These are phyloP conservation scores for Candida awuae DNA, from an alignment of 805 yeast species.

Conservation along the genomic window DNA sequence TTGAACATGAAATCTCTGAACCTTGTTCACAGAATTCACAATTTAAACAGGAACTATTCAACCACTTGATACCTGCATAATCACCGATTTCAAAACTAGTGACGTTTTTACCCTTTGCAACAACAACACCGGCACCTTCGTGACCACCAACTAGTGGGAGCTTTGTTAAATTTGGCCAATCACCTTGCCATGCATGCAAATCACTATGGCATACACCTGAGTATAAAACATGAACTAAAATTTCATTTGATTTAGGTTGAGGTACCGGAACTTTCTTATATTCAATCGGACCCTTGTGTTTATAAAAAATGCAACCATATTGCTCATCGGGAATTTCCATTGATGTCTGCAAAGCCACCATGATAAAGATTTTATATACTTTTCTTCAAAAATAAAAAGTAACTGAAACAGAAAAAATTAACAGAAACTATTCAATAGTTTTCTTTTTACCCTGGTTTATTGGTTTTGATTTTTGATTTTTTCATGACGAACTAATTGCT, in stretches of 20 bases:
- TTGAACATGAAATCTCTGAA: constrained; percentile 61
- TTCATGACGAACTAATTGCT: too few species aligned
- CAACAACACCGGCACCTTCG: constrained; percentile 80
- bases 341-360: too few species aligned
- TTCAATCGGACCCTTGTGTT: constrained; percentile 49
- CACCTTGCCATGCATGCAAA: constrained; percentile 85
- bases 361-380: too few species aligned
- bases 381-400: too few species aligned
- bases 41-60: constrained; percentile 61
- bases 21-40: constrained; percentile 64
- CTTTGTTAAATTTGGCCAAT: constrained; percentile 71
- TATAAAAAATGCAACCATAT: constrained; percentile 60
- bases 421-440: too few species aligned
- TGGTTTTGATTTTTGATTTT: too few species aligned
- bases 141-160: constrained; percentile 76
- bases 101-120: constrained; percentile 61
- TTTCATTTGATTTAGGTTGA: constrained; percentile 61
- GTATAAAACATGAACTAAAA: constrained; percentile 67
- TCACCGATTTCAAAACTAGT: constrained; percentile 65
- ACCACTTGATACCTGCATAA: constrained; percentile 73
- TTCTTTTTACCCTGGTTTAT: too few species aligned
- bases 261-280: constrained; percentile 72
- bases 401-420: too few species aligned
- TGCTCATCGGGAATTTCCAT: constrained; percentile 52
- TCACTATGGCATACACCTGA: constrained; percentile 90